phyloP scores from a whole-genome alignment of 2,329 filamentous ascomycete species.

The Alternaria dauci region DNA sequence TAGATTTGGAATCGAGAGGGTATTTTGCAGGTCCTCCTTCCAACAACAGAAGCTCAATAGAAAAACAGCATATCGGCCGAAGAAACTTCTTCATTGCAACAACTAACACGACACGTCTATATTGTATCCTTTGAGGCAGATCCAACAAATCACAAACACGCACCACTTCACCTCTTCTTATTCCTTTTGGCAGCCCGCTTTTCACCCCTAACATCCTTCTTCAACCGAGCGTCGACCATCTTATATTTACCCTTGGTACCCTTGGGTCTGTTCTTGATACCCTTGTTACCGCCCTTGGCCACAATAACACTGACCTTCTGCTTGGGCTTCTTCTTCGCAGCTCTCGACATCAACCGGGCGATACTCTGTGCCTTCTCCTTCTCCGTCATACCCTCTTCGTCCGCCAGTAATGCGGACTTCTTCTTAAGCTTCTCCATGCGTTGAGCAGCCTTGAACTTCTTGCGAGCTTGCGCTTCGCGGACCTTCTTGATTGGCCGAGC shows the following conservation, averaged over 20 bases:
- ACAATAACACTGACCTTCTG: constrained; percentile 87
- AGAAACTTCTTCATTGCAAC: neutral
- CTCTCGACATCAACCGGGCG: constrained; percentile 79
- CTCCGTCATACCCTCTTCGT: constrained; percentile 92
- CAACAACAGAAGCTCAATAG: neutral
- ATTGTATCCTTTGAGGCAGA: neutral
- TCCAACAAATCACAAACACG: neutral
- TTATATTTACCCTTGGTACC: constrained; percentile 97
- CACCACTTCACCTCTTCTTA: constrained; percentile 51
- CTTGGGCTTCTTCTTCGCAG: constrained; percentile 85
- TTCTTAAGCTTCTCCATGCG: constrained; percentile 93
- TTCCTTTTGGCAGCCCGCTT: constrained; percentile 83
- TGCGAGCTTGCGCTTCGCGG: constrained; percentile 91
- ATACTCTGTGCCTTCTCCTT: constrained; percentile 94
- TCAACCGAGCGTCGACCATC: constrained; percentile 93
- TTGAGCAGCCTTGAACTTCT: constrained; percentile 95
- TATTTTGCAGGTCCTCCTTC: neutral
- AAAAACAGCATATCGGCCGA: neutral
- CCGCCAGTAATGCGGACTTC: constrained; percentile 89
- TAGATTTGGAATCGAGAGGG: neutral
- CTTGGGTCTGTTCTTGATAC: constrained; percentile 83
- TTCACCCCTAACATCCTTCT: constrained; percentile 91
- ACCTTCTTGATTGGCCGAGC: constrained; percentile 99
- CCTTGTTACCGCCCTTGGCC: constrained; percentile 82
- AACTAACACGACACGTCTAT: neutral